These are phyloP conservation scores for Quercus phellos DNA, from an alignment of 331 rosid genomes.

Conservation along the genomic window DNA sequence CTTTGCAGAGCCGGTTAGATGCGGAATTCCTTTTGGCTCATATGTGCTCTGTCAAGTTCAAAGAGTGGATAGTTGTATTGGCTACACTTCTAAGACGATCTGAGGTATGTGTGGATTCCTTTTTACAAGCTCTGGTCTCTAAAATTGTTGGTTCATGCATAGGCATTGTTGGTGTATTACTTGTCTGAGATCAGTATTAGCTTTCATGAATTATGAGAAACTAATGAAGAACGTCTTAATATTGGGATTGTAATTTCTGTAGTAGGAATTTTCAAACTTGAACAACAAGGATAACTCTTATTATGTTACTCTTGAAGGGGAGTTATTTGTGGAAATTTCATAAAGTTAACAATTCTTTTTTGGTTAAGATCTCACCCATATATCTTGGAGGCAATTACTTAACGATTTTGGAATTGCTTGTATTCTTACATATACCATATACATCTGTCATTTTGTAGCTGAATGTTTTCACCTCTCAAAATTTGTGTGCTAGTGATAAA, in stretches of 20 bases:
- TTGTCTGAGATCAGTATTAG: neutral
- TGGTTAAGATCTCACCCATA: no score
- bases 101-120: constrained; percentile 51
- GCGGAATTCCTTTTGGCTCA: constrained; percentile 94
- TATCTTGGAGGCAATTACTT: no score
- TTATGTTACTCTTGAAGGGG: neutral
- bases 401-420: no score
- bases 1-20: constrained; percentile 86
- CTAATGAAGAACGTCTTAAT: neutral
- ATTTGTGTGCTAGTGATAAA: neutral
- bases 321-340: neutral
- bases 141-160: constrained; percentile 1
- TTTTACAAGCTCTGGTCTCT: constrained; percentile 2
- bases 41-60: constrained; percentile 95
- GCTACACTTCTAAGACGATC: constrained; percentile 90
- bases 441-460: neutral
- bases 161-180: neutral
- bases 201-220: neutral
- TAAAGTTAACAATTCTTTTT: no score
- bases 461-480: neutral
- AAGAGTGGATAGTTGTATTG: constrained; percentile 97
- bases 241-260: neutral
- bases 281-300: neutral
- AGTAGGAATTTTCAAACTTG: neutral
- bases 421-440: no score